Evolutionary conservation across 75 land plant genomes (phyloP).

Genomic region (Selaginella tamariscina): DNA sequence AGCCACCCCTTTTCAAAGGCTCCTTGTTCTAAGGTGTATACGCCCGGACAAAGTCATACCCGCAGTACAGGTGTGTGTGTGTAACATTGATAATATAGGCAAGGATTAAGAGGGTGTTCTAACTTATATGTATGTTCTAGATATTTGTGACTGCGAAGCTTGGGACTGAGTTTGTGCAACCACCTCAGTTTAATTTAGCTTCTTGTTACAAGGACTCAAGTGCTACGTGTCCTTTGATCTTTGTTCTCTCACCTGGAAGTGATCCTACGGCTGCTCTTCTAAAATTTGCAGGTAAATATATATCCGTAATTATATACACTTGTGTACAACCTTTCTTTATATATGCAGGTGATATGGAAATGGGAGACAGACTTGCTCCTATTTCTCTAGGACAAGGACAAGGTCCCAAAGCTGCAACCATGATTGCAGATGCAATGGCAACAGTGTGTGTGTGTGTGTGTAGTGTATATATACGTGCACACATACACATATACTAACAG

Average conservation of each 20-base stretch:
- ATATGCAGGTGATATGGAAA: conserved; percentile 28
- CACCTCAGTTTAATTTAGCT: conserved; percentile 28
- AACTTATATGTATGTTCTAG: too few species aligned
- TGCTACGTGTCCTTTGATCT: conserved; percentile 27
- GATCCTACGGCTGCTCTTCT: conserved; percentile 32
- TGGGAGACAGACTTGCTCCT: conserved; percentile 26
- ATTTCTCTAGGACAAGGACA: conserved; percentile 39
- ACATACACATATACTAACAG: too few species aligned
- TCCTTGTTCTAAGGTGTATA: conserved; percentile 23
- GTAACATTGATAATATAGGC: too few species aligned
- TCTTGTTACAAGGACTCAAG: conserved; percentile 34
- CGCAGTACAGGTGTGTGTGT: conserved; percentile 25
- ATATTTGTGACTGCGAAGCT: conserved; percentile 28
- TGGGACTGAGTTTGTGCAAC: conserved; percentile 30
- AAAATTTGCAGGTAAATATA: conserved; percentile 26
- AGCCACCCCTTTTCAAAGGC: conserved; percentile 19
- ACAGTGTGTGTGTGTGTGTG: too few species aligned
- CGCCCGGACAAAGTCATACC: conserved; percentile 38
- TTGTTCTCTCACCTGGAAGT: conserved; percentile 35
- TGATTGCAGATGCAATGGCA: conserved; percentile 31
- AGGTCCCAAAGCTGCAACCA: conserved; percentile 28
- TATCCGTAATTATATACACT: neutral
- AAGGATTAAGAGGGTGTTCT: too few species aligned
- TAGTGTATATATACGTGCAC: too few species aligned
- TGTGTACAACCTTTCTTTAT: neutral